Evolutionary conservation across 371 early-diverging fungal genomes (phyloP).

Genomic region (Rhizomucor miehei): DNA sequence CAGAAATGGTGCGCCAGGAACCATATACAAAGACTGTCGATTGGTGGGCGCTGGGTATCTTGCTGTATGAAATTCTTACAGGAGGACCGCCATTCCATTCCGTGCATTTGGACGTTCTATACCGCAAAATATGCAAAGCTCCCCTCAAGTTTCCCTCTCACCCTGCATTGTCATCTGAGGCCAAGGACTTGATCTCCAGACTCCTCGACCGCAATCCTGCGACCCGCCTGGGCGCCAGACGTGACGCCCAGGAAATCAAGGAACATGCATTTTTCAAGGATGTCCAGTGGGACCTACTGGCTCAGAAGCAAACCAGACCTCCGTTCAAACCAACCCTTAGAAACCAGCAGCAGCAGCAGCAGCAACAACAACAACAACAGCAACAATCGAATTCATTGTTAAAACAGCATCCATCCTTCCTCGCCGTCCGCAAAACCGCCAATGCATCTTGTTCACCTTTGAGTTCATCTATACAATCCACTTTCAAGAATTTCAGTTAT

Average conservation of each 20-base stretch:
- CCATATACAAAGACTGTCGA: constrained; percentile 82
- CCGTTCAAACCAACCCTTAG: constrained; percentile 35
- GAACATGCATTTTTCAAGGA: constrained; percentile 74
- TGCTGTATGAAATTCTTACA: constrained; percentile 89
- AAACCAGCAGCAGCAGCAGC: constrained; percentile 9
- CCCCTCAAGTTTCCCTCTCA: constrained; percentile 18
- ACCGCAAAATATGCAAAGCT: constrained; percentile 73
- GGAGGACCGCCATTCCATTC: constrained; percentile 90
- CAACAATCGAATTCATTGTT: background rate
- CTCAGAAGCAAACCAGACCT: constrained; percentile 57
- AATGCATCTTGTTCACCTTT: constrained; percentile 7
- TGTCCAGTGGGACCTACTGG: constrained; percentile 68
- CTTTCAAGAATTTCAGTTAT: constrained; percentile 36
- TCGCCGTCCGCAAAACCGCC: constrained; percentile 7
- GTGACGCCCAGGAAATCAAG: constrained; percentile 54
- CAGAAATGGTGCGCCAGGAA: constrained; percentile 82
- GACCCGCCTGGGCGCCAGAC: constrained; percentile 51
- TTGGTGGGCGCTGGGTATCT: constrained; percentile 98
- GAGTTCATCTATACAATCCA: constrained; percentile 25
- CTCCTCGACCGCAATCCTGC: constrained; percentile 75
- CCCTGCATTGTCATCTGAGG: constrained; percentile 49
- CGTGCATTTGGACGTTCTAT: constrained; percentile 78
- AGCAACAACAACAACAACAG: constrained; percentile 1
- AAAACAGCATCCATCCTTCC: constrained; percentile 16
- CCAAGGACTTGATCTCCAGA: constrained; percentile 64